Base-by-base conservation (phyloP, 73 alveolate genomes). In the Urostyla sp. region DNA sequence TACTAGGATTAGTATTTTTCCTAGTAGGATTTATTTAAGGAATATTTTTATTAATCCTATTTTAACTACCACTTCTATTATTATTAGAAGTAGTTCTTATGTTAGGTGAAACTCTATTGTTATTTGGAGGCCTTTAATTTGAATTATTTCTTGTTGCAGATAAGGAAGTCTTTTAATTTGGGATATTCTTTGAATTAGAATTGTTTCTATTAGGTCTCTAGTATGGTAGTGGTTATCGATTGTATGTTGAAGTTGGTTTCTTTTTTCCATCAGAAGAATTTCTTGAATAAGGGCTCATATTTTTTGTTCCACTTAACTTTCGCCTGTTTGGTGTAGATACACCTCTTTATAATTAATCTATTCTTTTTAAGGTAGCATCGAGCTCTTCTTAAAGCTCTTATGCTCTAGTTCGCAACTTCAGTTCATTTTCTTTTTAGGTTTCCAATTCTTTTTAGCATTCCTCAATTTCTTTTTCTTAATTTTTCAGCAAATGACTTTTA, bases 381-480 rank as follows among this genome's bases (percentile, higher is more conserved):
- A 84, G 67, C 46, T 84, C 92, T 44, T 75, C 83, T 53, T 84
- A 78, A 21, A 75, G 74, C 48, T 84, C 77, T 24, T 80, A 58
- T 34, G 53, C 78, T 50, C 92, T 73, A 23, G 53, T 59, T 75
- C 80, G 58, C 28, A 54, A 61, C 31, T 75, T 74, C 38, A 40
- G 57, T 32, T 78, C 89, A 20, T 36, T 63, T 31, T 58, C 75
- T 23, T 38, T 78, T 21, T 78, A 48, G 4, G 43, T 75, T 18
- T 43, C 73, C 18, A 78, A 16, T 16, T 78, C 89, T 51, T 78
- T 61, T 28, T 31, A 38, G 24, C 59, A 57, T 21, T 58, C 89
- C 23, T 36, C 59, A 15, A 78, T 31, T 49, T 78, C 89, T 51
- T 78, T 58, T 36, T 78, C 76, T 61, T 58, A 35, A 28, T 46